A percentile compares a stretch with the other conserved stretches of the same genome.
These are phyloP conservation scores for Westerdykella aurantiaca DNA, from an alignment of 2,329 filamentous ascomycete species.

Conservation along the genomic window DNA sequence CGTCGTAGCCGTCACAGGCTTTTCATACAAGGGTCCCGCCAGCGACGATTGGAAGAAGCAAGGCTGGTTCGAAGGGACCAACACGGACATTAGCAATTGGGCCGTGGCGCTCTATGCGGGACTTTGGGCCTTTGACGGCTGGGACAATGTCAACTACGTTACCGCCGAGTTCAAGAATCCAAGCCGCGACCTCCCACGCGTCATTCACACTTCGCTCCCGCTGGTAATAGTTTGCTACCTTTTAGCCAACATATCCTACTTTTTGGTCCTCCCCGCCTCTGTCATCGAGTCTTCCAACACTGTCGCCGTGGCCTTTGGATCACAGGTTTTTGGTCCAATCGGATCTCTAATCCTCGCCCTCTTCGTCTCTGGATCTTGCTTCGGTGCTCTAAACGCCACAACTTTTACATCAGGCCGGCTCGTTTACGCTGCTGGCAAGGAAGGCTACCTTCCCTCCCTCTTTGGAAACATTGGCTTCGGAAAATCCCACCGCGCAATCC, in stretches of 20 bases:
- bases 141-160: constrained; percentile 99
- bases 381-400: constrained; percentile 89
- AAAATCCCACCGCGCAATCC: constrained; percentile 33
- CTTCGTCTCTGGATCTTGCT: constrained; percentile 84
- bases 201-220: constrained; percentile 95
- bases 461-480: constrained; percentile 78
- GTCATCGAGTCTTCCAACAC: constrained; percentile 86
- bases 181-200: constrained; percentile 78
- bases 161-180: constrained; percentile 95
- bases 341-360: constrained; percentile 82
- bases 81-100: constrained; percentile 73
- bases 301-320: constrained; percentile 89
- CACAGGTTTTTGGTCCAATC: constrained; percentile 77
- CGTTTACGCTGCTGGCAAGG: constrained; percentile 89
- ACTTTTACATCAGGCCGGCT: constrained; percentile 90
- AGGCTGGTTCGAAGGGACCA: constrained; percentile 85
- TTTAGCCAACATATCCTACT: constrained; percentile 87
- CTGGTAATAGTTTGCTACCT: constrained; percentile 87
- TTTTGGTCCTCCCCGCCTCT: constrained; percentile 78
- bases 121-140: constrained; percentile 96
- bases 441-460: constrained; percentile 80
- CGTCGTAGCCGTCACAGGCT: constrained; percentile 80
- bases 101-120: constrained; percentile 92
- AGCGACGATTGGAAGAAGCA: constrained; percentile 81
- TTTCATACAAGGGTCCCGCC: constrained; percentile 67